Conservation (phyloP, 768 basidiomycete genomes). For the Amanita pallidorosea region DNA sequence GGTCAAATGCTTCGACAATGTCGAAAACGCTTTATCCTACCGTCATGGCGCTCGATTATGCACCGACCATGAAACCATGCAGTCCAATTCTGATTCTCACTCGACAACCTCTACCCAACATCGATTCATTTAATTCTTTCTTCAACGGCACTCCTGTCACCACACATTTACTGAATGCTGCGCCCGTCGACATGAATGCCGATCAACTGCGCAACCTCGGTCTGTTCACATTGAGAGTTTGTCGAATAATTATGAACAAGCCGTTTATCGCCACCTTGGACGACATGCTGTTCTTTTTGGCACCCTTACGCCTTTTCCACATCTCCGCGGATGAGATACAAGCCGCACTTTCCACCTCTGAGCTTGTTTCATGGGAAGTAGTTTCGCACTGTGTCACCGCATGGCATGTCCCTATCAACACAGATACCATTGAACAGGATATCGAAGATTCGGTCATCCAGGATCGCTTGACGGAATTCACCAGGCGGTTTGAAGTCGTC, state of each 20-base stretch:
- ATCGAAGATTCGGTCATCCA: constrained; percentile 60
- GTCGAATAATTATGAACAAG: constrained; percentile 58
- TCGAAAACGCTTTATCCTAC: constrained; percentile 42
- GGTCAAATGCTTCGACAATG: constrained; percentile 33
- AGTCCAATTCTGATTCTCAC: constrained; percentile 60
- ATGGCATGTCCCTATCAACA: constrained; percentile 40
- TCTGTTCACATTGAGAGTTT: constrained; percentile 53
- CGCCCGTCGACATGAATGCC: constrained; percentile 37
- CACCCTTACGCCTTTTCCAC: constrained; percentile 38
- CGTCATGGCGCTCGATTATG: constrained; percentile 30
- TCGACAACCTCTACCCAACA: constrained; percentile 48
- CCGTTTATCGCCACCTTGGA: constrained; percentile 44
- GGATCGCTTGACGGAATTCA: constrained; percentile 70
- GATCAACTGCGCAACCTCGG: constrained; percentile 38
- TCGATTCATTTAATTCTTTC: constrained; percentile 51
- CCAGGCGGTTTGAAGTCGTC: constrained; percentile 52
- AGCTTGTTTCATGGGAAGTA: constrained; percentile 53
- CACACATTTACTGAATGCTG: constrained; percentile 34
- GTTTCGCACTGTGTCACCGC: constrained; percentile 40
- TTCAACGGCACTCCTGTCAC: constrained; percentile 33
- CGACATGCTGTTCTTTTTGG: constrained; percentile 54
- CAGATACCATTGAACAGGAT: constrained; percentile 29
- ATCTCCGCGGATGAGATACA: constrained; percentile 12
- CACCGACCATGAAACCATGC: constrained; percentile 24
- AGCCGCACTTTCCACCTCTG: constrained; percentile 25